phyloP scores from a whole-genome alignment of 2,329 filamentous ascomycete genomes.

The Penicillium sp. region DNA sequence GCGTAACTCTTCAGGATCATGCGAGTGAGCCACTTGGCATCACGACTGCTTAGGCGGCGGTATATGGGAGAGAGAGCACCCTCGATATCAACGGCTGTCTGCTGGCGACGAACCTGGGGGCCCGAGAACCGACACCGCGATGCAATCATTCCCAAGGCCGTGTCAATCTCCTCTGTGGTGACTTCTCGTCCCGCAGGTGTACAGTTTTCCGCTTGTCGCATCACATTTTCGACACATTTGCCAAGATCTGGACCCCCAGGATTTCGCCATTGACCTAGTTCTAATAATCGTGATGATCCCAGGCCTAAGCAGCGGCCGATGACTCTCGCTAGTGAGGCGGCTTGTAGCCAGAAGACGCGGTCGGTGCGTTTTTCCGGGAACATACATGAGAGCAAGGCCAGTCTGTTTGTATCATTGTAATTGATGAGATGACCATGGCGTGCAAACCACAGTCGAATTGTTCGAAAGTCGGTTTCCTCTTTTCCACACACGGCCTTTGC shows the following conservation, averaged over 20 bases:
- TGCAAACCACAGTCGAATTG: constrained; percentile 70
- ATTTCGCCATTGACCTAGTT: constrained; percentile 66
- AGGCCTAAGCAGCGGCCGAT: constrained; percentile 70
- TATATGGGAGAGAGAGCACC: constrained; percentile 62
- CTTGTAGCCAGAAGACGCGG: constrained; percentile 74
- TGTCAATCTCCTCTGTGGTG: constrained; percentile 74
- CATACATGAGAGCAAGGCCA: constrained; percentile 74
- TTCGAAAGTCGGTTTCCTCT: constrained; percentile 44
- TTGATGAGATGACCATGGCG: constrained; percentile 64
- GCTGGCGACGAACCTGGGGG: constrained; percentile 56
- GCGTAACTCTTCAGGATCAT: constrained; percentile 76
- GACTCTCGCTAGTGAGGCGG: constrained; percentile 65
- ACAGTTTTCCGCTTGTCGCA: constrained; percentile 61
- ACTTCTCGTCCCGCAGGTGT: constrained; percentile 50
- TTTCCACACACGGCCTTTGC: constrained; percentile 38
- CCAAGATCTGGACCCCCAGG: constrained; percentile 70
- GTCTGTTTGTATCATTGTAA: constrained; percentile 58
- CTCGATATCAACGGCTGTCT: constrained; percentile 46
- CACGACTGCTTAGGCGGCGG: constrained; percentile 63
- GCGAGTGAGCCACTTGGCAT: constrained; percentile 87
- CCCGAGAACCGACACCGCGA: constrained; percentile 73
- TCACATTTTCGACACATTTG: constrained; percentile 69
- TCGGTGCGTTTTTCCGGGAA: constrained; percentile 77
- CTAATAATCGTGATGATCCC: constrained; percentile 61
- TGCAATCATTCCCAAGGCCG: constrained; percentile 67